Conservation (phyloP, 164 flowering plant genomes). For the Umbilicus rupestris region DNA sequence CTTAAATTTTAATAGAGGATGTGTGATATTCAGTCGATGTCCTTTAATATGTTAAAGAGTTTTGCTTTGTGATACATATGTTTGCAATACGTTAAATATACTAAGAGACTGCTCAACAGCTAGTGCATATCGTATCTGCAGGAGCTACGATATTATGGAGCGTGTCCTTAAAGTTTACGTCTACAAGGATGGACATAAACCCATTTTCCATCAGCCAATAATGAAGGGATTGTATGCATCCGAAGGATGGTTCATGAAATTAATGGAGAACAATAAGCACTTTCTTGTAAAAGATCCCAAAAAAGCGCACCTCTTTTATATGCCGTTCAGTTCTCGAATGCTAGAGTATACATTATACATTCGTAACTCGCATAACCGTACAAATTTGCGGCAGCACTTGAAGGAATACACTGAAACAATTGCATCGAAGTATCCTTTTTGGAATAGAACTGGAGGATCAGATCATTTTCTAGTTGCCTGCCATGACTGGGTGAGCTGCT, state of each 20-base stretch:
- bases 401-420: constrained; percentile 30
- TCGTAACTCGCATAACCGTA: constrained; percentile 35
- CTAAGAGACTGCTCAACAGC: no score
- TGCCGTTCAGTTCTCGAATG: constrained; percentile 51
- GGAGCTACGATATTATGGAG: constrained; percentile 51
- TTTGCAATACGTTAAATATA: no score
- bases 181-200: constrained; percentile 41
- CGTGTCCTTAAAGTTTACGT: constrained; percentile 39
- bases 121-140: constrained; percentile 14
- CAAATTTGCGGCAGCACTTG: constrained; percentile 29
- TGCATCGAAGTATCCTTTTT: constrained; percentile 41
- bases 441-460: constrained; percentile 52
- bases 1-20: no score
- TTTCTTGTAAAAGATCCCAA: constrained; percentile 37
- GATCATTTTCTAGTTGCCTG: constrained; percentile 61
- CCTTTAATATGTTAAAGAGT: no score
- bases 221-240: constrained; percentile 54
- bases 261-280: constrained; percentile 37
- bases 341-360: constrained; percentile 31
- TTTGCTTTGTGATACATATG: no score
- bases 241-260: constrained; percentile 64
- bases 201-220: constrained; percentile 46
- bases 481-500: constrained; percentile 49
- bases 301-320: constrained; percentile 45
- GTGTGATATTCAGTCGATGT: no score